Base-by-base conservation (phyloP, 2,329 filamentous ascomycete species). In the Talaromyces islandicus region DNA sequence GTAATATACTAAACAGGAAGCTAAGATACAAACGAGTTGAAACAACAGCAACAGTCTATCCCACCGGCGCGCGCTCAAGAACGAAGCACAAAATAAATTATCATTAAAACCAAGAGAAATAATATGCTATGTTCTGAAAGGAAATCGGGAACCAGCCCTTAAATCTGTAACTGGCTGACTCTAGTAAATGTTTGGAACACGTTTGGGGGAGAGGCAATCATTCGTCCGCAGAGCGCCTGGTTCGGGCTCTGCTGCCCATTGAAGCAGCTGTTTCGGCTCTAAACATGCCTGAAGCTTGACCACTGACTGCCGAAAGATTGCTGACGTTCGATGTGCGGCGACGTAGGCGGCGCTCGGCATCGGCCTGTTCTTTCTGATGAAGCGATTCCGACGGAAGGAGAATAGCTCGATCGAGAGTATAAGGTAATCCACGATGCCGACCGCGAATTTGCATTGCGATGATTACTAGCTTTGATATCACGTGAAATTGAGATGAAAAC, bases 401-500 rank as follows among this genome's bases (percentile, higher is more conserved):
- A 58, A 90, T 88, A 30, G 88, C 88, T 54, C 87, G 83, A 66
- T 91, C 88, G 7, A 89, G 74, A 70, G 91, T 73, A 66, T 88
- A 87, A 0, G 85, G 85, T 0, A 88, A 73, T 32, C 85, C 85
- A 76, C 85, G 83, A 67, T 88, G 85, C 6, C 85, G 79, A 30
- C 85, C 85, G 63, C 85, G 84, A 60, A 88, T 76, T 74, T 86
- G 83, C 85, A 88, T 88, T 11, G 85, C 85, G 62, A 87, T 83
- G 66, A 88, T 85, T 64, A 88, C 79, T 62, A 88, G 78, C 68
- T 87, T 88, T 19, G 81, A 84, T 7, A 96, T 75, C 0, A 87
- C 82, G 12, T 82, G 85, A 73, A 99, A 97, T 66, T 97, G 85
- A 0, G 84, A 88, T 32, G 86, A 92, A 65, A 99, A 91, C 0